Evolutionary conservation across 2,329 filamentous ascomycete genomes (phyloP), one percentile per base, ranked within the genome.

Genomic region (Celoporthe dispersa): DNA sequence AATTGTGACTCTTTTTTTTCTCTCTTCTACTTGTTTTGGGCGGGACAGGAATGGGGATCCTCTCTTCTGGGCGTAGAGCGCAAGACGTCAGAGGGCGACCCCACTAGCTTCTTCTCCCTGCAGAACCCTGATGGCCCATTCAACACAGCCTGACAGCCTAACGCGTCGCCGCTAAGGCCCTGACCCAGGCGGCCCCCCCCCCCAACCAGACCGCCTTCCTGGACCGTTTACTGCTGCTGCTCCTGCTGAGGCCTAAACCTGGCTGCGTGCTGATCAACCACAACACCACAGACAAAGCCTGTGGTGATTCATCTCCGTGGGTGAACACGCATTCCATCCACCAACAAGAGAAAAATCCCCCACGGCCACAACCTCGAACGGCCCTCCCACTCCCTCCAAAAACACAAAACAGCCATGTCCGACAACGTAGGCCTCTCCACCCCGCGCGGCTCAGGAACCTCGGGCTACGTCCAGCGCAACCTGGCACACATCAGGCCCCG

Each of bases 391-490:
- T 16, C 6, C 14, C 39, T n/a, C n/a, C n/a, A n/a, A n/a, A n/a
- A n/a, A n/a, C n/a, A n/a, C n/a, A n/a, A 6, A 39, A 39, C 31
- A 61, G 63, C 44, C 75, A 98, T 98, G 96, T 96, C 94, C 71
- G 94, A 96, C 74, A 99, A 99, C 84, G 96, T 99, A 78, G 97
- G 96, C 70, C 93, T 99, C 76, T 90, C 92, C 69, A 99, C 96
- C 5, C 96, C 96, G 3, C 91, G 96, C 77, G 96, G 96, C 75
- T 97, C 93, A 79, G 96, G 96, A 63, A 99, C 96, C 69, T 98
- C 95, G 0, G 96, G 96, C 79, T 98, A 98, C 80, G 95, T 99
- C 69, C 95, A 98, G 82, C 93, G 94, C 81, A 99, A 98, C 84
- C 89, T 94, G 48, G 96, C 96, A 25, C 91, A 95, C 78, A 90